Evolutionary conservation across 139 green algal genomes (phyloP).

Genomic region (Coelastrella sp.): DNA sequence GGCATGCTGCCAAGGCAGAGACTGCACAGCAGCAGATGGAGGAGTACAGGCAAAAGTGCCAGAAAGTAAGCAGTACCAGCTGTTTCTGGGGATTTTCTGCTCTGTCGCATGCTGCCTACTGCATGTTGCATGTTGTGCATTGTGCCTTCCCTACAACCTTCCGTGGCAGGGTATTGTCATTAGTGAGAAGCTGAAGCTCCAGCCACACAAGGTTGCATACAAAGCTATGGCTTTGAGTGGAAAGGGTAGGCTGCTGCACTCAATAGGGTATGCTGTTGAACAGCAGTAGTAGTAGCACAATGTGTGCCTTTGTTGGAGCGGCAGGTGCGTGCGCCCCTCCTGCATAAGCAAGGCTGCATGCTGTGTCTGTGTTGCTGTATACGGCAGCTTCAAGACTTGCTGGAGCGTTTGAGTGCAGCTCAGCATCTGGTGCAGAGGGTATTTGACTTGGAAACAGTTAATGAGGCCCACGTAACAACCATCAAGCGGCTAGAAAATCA

Average conservation of each 20-base stretch:
- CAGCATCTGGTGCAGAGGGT: constrained; percentile 43
- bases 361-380: not conserved
- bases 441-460: constrained; percentile 7
- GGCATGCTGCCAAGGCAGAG: constrained; percentile 33
- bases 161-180: not conserved
- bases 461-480: not conserved
- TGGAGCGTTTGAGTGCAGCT: constrained; percentile 13
- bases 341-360: no score
- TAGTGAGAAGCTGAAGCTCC: no score
- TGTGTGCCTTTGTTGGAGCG: no score
- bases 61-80: not conserved
- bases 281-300: no score
- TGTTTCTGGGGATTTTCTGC: not conserved
- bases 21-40: constrained; percentile 18
- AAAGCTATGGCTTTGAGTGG: no score
- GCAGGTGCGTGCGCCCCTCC: no score
- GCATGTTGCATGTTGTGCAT: not conserved
- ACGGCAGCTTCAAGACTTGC: constrained; percentile 33
- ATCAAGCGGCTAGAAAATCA: constrained; percentile 1
- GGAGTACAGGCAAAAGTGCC: constrained; percentile 9
- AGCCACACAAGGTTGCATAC: no score
- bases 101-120: not conserved
- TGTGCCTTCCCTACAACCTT: not conserved
- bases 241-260: no score
- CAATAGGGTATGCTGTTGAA: no score